Percentiles rank a stretch among this genome's conserved stretches.
phyloP scores from a whole-genome alignment of 768 basidiomycete species.

The Russula sp. region DNA sequence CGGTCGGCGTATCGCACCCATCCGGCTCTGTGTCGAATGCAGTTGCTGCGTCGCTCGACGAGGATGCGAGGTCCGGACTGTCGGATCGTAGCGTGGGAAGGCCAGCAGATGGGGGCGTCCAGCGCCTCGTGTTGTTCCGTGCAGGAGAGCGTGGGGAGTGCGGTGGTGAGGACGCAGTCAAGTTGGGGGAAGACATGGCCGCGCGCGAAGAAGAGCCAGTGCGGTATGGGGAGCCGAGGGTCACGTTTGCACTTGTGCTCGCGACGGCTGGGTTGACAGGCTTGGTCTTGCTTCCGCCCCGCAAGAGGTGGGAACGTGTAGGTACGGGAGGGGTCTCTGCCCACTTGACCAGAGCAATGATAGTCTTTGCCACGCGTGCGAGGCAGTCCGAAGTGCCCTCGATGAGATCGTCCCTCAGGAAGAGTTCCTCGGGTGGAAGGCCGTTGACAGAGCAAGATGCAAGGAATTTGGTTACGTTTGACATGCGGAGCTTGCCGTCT shows the following conservation, averaged over 20 bases:
- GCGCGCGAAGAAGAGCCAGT: slow-evolving; percentile 35
- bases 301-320: slow-evolving; percentile 42
- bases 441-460: slow-evolving; percentile 68
- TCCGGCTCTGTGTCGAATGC: slow-evolving; percentile 26
- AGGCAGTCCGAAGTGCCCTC: slow-evolving; percentile 55
- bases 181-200: slow-evolving; percentile 59
- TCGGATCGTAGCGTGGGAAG: slow-evolving; percentile 14
- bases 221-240: slow-evolving; percentile 9
- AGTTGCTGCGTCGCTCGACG: slow-evolving; percentile 28
- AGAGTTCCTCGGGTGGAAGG: slow-evolving; percentile 55
- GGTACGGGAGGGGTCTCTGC: slow-evolving; percentile 50
- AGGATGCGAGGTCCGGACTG: slow-evolving; percentile 14
- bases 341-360: slow-evolving; percentile 59
- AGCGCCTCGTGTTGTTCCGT: slow-evolving; percentile 24
- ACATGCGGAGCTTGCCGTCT: slow-evolving; percentile 57
- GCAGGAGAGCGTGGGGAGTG: background rate
- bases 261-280: slow-evolving; percentile 30
- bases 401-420: slow-evolving; percentile 62
- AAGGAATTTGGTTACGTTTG: slow-evolving; percentile 74
- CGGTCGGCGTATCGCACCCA: slow-evolving; percentile 18
- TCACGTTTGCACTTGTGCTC: slow-evolving; percentile 31
- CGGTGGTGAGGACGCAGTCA: slow-evolving; percentile 32
- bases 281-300: slow-evolving; percentile 31
- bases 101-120: slow-evolving; percentile 9
- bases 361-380: slow-evolving; percentile 67